These are phyloP conservation scores for Schizochytrium sp. DNA, from an alignment of 108 stramenopile species.

Conservation along the genomic window DNA sequence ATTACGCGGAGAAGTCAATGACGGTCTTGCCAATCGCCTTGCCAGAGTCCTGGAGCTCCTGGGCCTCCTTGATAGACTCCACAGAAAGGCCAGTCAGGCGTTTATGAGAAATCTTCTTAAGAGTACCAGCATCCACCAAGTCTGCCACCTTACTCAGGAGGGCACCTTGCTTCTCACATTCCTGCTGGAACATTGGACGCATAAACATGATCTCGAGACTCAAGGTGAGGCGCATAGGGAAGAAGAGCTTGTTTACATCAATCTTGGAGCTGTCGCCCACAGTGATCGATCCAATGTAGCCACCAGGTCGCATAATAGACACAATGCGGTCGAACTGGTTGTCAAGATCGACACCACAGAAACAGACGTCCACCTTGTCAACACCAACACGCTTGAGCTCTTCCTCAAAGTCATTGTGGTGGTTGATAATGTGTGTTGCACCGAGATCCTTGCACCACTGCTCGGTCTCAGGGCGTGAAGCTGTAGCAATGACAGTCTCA, in stretches of 20 bases:
- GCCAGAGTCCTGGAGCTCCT: constrained; percentile 37
- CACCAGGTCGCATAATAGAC: constrained; percentile 8
- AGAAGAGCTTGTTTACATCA: neutral
- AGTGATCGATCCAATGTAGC: neutral
- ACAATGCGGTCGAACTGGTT: constrained; percentile 39
- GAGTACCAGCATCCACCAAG: constrained; percentile 31
- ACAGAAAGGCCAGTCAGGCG: neutral
- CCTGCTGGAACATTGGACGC: constrained; percentile 30
- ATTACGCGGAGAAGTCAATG: neutral
- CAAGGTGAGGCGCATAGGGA: constrained; percentile 19
- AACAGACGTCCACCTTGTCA: constrained; percentile 33
- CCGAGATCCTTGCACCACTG: constrained; percentile 48
- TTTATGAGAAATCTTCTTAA: neutral
- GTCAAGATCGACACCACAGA: constrained; percentile 29
- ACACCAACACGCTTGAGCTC: constrained; percentile 42
- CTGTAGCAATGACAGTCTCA: constrained; percentile 47
- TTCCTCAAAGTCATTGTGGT: neutral
- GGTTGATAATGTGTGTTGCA: constrained; percentile 37
- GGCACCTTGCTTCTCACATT: neutral
- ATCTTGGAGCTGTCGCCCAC: constrained; percentile 47
- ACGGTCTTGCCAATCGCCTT: neutral
- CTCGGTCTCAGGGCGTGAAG: constrained; percentile 60
- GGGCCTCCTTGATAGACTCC: neutral
- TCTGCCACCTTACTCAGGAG: constrained; percentile 40
- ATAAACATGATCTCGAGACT: constrained; percentile 54